Evolutionary conservation across 495 filamentous ascomycete species (phyloP).

Genomic region (Hypoxylon intermedium): DNA sequence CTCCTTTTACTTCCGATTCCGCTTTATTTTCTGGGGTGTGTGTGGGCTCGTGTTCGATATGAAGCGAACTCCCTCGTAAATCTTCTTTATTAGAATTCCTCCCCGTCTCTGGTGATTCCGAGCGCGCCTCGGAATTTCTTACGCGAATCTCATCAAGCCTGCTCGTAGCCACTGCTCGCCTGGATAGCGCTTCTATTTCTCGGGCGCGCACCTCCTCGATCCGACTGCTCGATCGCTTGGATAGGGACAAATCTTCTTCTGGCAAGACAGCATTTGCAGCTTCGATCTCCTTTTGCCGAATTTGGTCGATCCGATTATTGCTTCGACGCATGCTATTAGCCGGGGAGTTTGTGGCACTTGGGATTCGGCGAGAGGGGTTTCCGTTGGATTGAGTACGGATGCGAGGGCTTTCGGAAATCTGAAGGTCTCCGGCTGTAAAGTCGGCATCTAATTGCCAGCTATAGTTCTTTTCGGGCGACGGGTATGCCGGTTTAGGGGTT

Average conservation of each 20-base stretch:
- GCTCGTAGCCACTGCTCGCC: slow-evolving; percentile 64
- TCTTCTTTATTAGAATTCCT: slow-evolving; percentile 12
- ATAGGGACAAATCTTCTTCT: slow-evolving; percentile 23
- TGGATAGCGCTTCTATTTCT: slow-evolving; percentile 66
- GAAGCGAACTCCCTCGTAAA: slow-evolving; percentile 10
- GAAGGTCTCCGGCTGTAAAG: slow-evolving; percentile 68
- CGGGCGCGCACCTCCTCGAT: slow-evolving; percentile 64
- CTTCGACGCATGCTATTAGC: slow-evolving; percentile 10
- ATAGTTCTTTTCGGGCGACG: slow-evolving; percentile 56
- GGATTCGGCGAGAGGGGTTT: slow-evolving; percentile 1
- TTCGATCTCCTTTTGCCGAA: slow-evolving; percentile 50
- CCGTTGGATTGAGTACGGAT: slow-evolving; percentile 40
- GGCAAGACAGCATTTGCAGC: slow-evolving; percentile 36
- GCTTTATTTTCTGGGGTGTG: slow-evolving; percentile 43
- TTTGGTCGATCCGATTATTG: slow-evolving; percentile 53
- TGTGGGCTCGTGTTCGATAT: slow-evolving; percentile 20
- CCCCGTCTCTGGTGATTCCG: slow-evolving; percentile 37
- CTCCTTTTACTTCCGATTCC: slow-evolving; percentile 41
- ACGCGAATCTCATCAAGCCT: slow-evolving; percentile 65
- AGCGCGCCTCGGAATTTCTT: slow-evolving; percentile 53
- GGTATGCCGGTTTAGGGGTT: slow-evolving; percentile 45
- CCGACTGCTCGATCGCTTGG: slow-evolving; percentile 43
- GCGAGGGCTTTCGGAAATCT: slow-evolving; percentile 67
- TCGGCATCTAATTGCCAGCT: slow-evolving; percentile 67
- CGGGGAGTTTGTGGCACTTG: slow-evolving; percentile 21